A percentile compares a stretch with the other conserved stretches of the same genome.
phyloP scores from a whole-genome alignment of 2,329 filamentous ascomycete species.

The Fusarium nodosum region DNA sequence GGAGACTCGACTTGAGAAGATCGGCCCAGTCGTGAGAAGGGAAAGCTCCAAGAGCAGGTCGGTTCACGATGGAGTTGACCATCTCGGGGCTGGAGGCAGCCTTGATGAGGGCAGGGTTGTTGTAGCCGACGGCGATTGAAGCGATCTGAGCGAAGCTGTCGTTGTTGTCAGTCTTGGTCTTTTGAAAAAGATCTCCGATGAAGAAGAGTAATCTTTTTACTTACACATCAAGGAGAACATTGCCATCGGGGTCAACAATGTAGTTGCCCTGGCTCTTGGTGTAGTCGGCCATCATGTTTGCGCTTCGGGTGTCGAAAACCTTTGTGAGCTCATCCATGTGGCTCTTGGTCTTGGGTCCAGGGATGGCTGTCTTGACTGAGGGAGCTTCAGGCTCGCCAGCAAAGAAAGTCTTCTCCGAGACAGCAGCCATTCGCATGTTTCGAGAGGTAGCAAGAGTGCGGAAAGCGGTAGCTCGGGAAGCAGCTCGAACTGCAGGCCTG shows the following conservation, averaged over 20 bases:
- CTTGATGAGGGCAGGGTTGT: conserved; percentile 81
- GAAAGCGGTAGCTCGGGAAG: conserved; percentile 31
- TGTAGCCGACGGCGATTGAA: conserved; percentile 92
- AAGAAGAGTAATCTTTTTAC: conserved; percentile 44
- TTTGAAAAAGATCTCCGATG: background rate
- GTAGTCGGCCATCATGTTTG: conserved; percentile 88
- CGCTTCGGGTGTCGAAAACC: conserved; percentile 86
- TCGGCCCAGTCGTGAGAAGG: conserved; percentile 86
- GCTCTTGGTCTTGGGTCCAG: conserved; percentile 80
- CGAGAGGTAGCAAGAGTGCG: conserved; percentile 47
- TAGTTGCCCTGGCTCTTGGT: conserved; percentile 84
- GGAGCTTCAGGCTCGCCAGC: conserved; percentile 66
- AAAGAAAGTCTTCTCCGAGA: conserved; percentile 58
- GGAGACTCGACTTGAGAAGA: conserved; percentile 82
- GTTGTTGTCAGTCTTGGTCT: conserved; percentile 14
- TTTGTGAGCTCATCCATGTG: conserved; percentile 77
- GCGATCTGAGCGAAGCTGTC: conserved; percentile 88
- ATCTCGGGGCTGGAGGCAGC: conserved; percentile 83
- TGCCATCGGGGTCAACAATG: conserved; percentile 78
- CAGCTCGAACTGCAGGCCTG: conserved; percentile 39
- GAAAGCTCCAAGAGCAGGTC: conserved; percentile 91
- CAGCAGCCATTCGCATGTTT: conserved; percentile 47
- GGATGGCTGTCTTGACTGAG: conserved; percentile 72
- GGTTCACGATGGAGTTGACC: conserved; percentile 85
- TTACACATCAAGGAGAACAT: conserved; percentile 79